Conservation (phyloP, 129 eudicot genomes). For the Cynara cardunculus region DNA sequence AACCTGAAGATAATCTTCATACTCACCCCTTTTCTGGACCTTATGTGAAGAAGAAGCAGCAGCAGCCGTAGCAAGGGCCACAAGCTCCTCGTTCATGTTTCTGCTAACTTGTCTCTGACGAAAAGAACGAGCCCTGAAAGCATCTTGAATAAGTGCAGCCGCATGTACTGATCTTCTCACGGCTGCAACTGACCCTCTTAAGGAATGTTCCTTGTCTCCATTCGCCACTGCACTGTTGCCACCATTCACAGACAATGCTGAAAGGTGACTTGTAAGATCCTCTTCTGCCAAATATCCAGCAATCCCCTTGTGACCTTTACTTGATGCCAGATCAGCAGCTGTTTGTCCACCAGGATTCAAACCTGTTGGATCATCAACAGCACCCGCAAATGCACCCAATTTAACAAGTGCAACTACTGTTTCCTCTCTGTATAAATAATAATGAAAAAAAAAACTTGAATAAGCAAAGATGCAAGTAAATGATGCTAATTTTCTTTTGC, state of each 20-base stretch:
- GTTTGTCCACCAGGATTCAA: conserved; percentile 30
- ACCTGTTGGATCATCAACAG: conserved; percentile 36
- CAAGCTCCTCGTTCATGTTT: conserved; percentile 4
- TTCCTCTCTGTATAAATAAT: conserved; percentile 29
- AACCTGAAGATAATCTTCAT: conserved; percentile 30
- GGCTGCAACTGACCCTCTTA: conserved; percentile 28
- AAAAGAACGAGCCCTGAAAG: conserved; percentile 26
- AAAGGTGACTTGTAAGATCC: conserved; percentile 29
- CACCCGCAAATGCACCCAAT: conserved; percentile 33
- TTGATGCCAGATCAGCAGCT: conserved; percentile 41
- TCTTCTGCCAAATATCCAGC: conserved; percentile 43
- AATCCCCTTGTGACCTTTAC: conserved; percentile 37
- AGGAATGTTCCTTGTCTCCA: conserved; percentile 8
- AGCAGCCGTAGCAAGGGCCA: too few relatives aligned
- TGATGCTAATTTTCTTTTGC: not conserved
- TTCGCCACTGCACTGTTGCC: not conserved
- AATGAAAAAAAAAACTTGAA: not conserved
- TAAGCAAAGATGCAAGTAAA: not conserved
- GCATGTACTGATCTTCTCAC: conserved; percentile 33
- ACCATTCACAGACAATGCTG: conserved; percentile 17
- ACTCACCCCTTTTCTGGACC: conserved; percentile 15
- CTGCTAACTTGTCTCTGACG: conserved; percentile 18
- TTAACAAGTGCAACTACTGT: conserved; percentile 25
- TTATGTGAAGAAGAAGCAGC: conserved; percentile 16
- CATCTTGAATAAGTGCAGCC: conserved; percentile 30